phyloP scores from a whole-genome alignment of 768 basidiomycete genomes.

The Lactarius pseudohatsudake region DNA sequence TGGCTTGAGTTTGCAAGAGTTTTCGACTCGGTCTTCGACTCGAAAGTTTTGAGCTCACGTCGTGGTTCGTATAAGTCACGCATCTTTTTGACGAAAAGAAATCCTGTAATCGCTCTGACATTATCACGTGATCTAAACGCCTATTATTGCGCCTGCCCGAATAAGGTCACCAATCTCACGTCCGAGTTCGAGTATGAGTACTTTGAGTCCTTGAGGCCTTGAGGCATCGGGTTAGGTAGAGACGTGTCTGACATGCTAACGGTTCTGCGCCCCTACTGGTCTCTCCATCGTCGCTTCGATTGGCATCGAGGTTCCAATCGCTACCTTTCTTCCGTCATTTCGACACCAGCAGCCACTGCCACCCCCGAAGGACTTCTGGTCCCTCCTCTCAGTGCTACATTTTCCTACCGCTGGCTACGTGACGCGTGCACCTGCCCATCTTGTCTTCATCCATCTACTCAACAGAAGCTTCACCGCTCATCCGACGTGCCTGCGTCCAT shows the following conservation, averaged over 20 bases:
- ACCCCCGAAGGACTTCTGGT: conserved; percentile 18
- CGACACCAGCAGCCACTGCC: background rate
- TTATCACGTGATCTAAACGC: no score
- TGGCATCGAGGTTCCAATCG: background rate
- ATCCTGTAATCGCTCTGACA: no score
- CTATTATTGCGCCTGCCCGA: no score
- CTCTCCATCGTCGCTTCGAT: background rate
- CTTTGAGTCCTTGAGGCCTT: no score
- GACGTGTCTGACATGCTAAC: background rate
- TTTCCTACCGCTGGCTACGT: conserved; percentile 77
- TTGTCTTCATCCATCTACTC: conserved; percentile 76
- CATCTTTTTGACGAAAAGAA: no score
- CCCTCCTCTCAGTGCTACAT: conserved; percentile 42
- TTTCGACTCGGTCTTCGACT: no score
- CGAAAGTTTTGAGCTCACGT: no score
- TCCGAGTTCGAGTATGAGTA: no score
- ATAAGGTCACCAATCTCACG: no score
- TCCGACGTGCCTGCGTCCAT: conserved; percentile 61
- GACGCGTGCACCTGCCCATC: conserved; percentile 75
- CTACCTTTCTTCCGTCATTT: background rate
- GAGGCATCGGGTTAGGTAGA: no score
- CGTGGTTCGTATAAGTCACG: no score
- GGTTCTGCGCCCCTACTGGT: background rate
- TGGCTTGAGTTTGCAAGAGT: no score
- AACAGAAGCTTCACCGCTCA: conserved; percentile 72